Percentiles rank a stretch among this genome's conserved stretches.
These are phyloP conservation scores for Metschnikowia gruessii DNA, from an alignment of 805 yeast species.

Conservation along the genomic window DNA sequence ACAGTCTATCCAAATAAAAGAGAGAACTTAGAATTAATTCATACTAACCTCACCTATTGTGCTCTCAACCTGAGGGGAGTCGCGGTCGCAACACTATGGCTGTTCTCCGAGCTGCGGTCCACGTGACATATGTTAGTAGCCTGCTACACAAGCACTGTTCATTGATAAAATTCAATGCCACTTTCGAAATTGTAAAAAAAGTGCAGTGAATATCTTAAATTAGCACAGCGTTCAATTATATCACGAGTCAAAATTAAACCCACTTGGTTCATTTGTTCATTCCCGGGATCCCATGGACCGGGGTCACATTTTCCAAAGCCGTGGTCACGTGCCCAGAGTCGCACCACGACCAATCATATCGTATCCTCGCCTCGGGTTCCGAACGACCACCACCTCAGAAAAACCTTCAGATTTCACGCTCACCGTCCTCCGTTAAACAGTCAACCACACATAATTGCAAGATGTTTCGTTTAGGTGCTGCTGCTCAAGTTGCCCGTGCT, in stretches of 20 bases:
- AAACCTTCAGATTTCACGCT: conserved; percentile 12
- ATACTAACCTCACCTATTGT: background rate
- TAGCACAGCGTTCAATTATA: too few species aligned
- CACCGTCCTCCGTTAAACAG: conserved; percentile 2
- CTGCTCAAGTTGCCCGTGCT: conserved; percentile 48
- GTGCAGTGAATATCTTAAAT: too few species aligned
- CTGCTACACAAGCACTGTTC: background rate
- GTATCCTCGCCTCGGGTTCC: conserved; percentile 20
- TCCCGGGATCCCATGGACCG: background rate
- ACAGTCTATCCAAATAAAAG: too few species aligned
- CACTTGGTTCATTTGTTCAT: too few species aligned
- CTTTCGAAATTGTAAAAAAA: background rate
- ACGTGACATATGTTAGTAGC: background rate
- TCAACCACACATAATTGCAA: conserved; percentile 19
- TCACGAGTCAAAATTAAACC: too few species aligned
- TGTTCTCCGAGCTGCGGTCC: background rate
- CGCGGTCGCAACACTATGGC: background rate
- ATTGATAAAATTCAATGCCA: background rate
- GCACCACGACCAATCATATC: conserved; percentile 19
- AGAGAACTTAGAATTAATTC: background rate
- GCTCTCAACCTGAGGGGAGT: background rate
- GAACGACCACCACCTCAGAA: conserved; percentile 21
- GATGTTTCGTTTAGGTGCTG: conserved; percentile 57
- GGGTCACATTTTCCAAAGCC: background rate
- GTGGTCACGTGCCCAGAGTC: conserved; percentile 14